These are phyloP conservation scores for Ascochyta pisi DNA, from an alignment of 2,329 filamentous ascomycete species.

Conservation along the genomic window DNA sequence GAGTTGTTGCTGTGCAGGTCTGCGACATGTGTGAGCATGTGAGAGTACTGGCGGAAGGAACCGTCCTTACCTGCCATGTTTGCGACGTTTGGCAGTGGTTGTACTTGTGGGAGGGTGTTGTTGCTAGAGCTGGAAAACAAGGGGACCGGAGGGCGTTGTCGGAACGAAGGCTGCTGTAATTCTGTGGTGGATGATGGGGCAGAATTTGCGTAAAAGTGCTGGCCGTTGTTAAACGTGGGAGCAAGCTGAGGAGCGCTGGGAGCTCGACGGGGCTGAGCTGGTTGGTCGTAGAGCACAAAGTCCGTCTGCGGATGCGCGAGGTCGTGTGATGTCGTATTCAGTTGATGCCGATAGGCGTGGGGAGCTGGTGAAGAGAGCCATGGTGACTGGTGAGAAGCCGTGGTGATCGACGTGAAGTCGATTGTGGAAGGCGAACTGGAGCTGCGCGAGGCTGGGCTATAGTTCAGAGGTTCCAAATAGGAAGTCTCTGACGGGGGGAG, in stretches of 20 bases:
- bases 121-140: slow-evolving; percentile 69
- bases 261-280: slow-evolving; percentile 55
- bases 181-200: slow-evolving; percentile 66
- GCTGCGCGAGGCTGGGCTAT: slow-evolving; percentile 66
- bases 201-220: slow-evolving; percentile 72
- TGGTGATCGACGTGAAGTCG: slow-evolving; percentile 80
- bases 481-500: slow-evolving; percentile 48
- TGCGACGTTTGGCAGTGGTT: slow-evolving; percentile 34
- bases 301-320: slow-evolving; percentile 66
- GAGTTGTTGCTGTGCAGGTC: slow-evolving; percentile 49
- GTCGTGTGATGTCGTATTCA: slow-evolving; percentile 51
- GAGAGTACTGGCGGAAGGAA: slow-evolving; percentile 17
- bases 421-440: slow-evolving; percentile 63
- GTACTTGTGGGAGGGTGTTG: slow-evolving; percentile 55
- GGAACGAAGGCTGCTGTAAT: slow-evolving; percentile 62
- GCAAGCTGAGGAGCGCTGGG: slow-evolving; percentile 61
- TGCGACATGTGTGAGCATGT: slow-evolving; percentile 41
- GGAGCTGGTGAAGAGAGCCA: slow-evolving; percentile 75
- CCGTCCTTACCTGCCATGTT: slow-evolving; percentile 49
- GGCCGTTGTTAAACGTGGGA: slow-evolving; percentile 65
- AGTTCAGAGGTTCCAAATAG: slow-evolving; percentile 66
- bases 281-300: slow-evolving; percentile 77
- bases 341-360: slow-evolving; percentile 59
- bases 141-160: slow-evolving; percentile 72
- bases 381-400: slow-evolving; percentile 76